Conservation (phyloP, 441 rosid genomes). For the Populus hybrid region DNA sequence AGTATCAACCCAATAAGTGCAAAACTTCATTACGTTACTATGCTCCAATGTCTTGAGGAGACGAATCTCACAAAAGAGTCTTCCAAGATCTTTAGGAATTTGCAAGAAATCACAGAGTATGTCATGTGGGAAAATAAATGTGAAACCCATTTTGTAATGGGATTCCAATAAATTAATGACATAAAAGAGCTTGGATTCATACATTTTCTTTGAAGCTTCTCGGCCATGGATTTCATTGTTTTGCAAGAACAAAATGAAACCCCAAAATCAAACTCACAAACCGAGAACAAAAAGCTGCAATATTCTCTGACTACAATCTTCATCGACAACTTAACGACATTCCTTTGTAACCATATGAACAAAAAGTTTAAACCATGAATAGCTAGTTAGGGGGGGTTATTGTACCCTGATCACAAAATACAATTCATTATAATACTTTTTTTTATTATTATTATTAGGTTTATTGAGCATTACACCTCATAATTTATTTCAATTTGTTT, state of each 20-base stretch:
- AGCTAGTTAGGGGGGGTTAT: too few species aligned
- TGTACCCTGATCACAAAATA: too few species aligned
- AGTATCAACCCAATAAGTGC: constrained; percentile 85
- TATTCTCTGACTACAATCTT: too few species aligned
- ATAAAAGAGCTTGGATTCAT: constrained; percentile 29
- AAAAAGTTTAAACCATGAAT: too few species aligned
- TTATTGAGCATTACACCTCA: too few species aligned
- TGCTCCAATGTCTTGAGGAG: constrained; percentile 88
- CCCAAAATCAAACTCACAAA: constrained; percentile 18
- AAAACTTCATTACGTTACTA: constrained; percentile 88
- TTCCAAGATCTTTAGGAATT: constrained; percentile 88
- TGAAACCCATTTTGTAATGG: too few species aligned
- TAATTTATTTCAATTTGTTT: too few species aligned
- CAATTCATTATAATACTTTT: too few species aligned
- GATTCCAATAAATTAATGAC: constrained; percentile 9
- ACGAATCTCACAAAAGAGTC: constrained; percentile 90
- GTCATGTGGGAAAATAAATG: constrained; percentile 20
- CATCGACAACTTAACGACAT: too few species aligned
- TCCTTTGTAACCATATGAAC: too few species aligned
- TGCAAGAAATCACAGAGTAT: constrained; percentile 82
- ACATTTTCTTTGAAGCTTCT: constrained; percentile 96
- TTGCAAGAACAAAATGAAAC: constrained; percentile 41
- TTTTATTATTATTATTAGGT: too few species aligned
- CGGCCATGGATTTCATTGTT: constrained; percentile 80
- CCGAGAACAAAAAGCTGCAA: neutral